A percentile compares a stretch with the other conserved stretches of the same genome.
Conservation (phyloP, 805 yeast genomes). For the Myxozyma neglecta region DNA sequence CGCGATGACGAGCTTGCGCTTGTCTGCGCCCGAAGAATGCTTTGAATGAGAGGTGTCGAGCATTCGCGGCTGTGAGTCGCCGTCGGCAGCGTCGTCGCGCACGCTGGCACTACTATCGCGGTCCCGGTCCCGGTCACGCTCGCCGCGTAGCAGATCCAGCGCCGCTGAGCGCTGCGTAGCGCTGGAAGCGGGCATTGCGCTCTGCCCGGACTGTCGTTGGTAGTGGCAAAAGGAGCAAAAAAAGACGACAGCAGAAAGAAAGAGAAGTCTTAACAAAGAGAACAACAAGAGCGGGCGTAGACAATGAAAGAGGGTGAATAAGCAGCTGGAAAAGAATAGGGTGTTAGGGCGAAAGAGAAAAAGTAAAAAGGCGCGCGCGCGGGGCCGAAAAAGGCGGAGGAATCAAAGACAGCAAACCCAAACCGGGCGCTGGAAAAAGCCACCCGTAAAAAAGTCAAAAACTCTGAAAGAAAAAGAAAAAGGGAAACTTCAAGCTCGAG, state of each 20-base stretch:
- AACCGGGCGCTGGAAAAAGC: not conserved
- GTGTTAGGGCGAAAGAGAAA: not conserved
- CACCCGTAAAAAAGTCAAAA: not conserved
- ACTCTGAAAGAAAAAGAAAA: not conserved
- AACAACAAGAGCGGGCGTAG: not conserved
- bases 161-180: not conserved
- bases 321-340: not conserved
- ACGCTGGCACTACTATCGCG: not conserved
- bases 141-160: not conserved
- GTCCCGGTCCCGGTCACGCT: not conserved
- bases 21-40: conserved; percentile 10
- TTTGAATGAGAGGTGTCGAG: not conserved
- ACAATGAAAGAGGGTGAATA: not conserved
- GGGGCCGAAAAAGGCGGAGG: not conserved
- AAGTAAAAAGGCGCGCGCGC: not conserved
- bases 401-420: too few species aligned
- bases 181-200: conserved; percentile 10
- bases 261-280: not conserved
- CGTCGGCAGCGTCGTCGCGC: conserved; percentile 6
- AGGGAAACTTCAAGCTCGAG: not conserved
- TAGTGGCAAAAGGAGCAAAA: not conserved
- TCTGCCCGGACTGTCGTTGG: not conserved
- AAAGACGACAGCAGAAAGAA: not conserved
- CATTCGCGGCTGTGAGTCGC: not conserved
- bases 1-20: conserved; percentile 40